Base-by-base conservation (phyloP, 805 yeast species). In the Ogataea minuta region DNA sequence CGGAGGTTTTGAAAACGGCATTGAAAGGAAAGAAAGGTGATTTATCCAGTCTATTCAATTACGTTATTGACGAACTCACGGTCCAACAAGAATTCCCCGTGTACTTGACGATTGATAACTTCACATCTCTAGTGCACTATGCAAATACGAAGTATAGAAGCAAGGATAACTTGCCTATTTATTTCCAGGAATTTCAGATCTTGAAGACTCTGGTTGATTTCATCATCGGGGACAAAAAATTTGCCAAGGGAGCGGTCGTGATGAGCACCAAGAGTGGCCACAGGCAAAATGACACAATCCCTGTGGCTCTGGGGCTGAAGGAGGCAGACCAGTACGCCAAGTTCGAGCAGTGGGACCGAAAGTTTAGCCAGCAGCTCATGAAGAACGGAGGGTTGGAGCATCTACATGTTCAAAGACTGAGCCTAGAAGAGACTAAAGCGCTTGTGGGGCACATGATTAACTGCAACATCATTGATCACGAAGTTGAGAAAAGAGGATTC, bases 31-130 rank as follows among this genome's bases (percentile, higher is more conserved):
- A 24, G 66, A 49, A 56, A 67, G 28, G 23, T 5, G 59, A 31
- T 50, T 58, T 49, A 46, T 74, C 64, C 6, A 55, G 56, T 20
- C 74, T 79, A 14, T 77, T 84, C 50, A 66, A 70, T 39, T 71
- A 72, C 36, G 63, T 84, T 14, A 52, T 84, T 3, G 57, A 67
- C 2, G 88, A 84, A 62, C 63, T 87, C 36, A 56, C 71, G 11
- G 53, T 52, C 25, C 86, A 84, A 46, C 44, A 61, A 2, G 41
- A 56, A 11, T 59, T 67, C 26, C 90, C 91, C 4, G 81, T 83
- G 8, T 66, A 76, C 35, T 67, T 87, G 29, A 71, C 95, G 3
- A 70, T 88, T 29, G 97, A 89, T 59, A 80, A 84, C 55, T 71
- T 87, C 55, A 79, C 86, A 43, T 77, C 80, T 3, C 62, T 86